These are phyloP conservation scores for Ustilago cynodontis DNA, from an alignment of 1,284 basidiomycete species.

Conservation along the genomic window DNA sequence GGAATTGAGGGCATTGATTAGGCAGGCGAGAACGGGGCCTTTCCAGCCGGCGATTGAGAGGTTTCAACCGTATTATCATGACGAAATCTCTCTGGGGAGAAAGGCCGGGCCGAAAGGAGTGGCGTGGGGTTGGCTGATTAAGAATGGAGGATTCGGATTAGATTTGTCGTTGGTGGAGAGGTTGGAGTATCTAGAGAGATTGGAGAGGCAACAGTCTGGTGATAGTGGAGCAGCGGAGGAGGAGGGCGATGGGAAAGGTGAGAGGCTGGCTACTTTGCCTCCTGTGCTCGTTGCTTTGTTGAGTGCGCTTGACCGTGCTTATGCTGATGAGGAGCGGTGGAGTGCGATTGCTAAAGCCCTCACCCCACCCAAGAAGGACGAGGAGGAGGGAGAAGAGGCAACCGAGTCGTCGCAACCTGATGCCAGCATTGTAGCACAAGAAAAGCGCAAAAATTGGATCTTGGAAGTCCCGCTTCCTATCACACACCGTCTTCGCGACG, in stretches of 20 bases:
- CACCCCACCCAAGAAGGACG: background rate
- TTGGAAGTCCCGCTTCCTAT: conserved; percentile 80
- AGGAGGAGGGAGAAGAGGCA: background rate
- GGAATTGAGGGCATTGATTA: conserved; percentile 53
- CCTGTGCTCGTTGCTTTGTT: conserved; percentile 81
- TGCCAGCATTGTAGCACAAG: conserved; percentile 71
- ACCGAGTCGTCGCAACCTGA: conserved; percentile 14
- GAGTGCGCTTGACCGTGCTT: conserved; percentile 77
- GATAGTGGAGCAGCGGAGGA: background rate
- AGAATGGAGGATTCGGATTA: conserved; percentile 65
- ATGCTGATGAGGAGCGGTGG: conserved; percentile 73
- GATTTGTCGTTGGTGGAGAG: conserved; percentile 56
- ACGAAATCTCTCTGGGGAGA: conserved; percentile 56
- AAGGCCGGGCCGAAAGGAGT: conserved; percentile 32
- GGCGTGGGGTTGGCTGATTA: conserved; percentile 42
- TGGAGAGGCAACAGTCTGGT: conserved; percentile 43
- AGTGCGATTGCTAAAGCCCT: conserved; percentile 17
- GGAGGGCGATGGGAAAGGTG: background rate
- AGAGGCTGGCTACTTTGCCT: conserved; percentile 73
- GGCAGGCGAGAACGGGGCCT: conserved; percentile 56
- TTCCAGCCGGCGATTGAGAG: conserved; percentile 62
- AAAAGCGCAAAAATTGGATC: conserved; percentile 90
- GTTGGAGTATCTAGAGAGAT: conserved; percentile 49
- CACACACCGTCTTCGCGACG: conserved; percentile 84
- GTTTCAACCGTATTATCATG: conserved; percentile 68